phyloP scores from a whole-genome alignment of 768 basidiomycete species.

The Termitomyces sp. region DNA sequence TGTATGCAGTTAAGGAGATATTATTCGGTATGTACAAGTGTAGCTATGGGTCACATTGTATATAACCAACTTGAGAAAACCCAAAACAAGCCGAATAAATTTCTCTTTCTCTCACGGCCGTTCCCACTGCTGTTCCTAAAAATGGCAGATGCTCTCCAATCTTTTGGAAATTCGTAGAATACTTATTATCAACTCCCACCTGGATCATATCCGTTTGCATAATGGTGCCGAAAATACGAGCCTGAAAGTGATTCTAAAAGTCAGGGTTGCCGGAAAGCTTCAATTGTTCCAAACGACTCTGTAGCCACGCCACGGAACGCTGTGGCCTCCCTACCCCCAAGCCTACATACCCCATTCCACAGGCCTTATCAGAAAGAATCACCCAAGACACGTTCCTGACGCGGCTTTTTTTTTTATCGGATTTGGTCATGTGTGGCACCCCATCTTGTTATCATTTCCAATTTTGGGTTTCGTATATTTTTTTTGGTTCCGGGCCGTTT shows the following conservation, averaged over 20 bases:
- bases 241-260: not conserved
- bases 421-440: conserved; percentile 14
- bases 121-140: too few species aligned
- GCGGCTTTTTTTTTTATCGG: not conserved
- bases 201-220: too few species aligned
- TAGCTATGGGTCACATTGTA: not conserved
- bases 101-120: not conserved
- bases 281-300: not conserved
- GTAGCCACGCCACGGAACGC: too few species aligned
- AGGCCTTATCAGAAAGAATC: not conserved
- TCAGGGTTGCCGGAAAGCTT: not conserved
- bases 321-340: not conserved
- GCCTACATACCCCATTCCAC: not conserved
- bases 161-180: not conserved
- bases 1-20: too few species aligned
- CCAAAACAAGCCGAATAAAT: not conserved
- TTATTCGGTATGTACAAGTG: not conserved
- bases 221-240: not conserved
- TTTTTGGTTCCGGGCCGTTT: conserved; percentile 20
- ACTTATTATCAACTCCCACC: not conserved
- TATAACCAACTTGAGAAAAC: not conserved
- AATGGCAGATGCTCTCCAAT: not conserved
- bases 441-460: not conserved
- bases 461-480: not conserved
- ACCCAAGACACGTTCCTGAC: not conserved